Conservation (phyloP, 1,284 basidiomycete genomes). For the Ganoderma multipileum region DNA sequence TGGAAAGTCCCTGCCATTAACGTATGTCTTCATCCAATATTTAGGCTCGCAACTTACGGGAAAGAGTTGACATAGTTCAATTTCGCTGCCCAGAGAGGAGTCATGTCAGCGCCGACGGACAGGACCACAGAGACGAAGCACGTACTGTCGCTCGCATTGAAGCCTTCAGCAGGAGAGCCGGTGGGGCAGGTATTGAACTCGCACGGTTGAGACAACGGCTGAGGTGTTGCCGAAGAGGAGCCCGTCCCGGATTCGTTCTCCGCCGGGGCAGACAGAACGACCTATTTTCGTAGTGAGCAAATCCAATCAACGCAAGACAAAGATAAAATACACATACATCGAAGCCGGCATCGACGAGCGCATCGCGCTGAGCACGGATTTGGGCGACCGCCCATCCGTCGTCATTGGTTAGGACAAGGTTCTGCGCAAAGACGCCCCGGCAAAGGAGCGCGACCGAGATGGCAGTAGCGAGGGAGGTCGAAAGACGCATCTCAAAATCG, state of each 20-base stretch:
- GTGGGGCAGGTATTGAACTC: conserved; percentile 50
- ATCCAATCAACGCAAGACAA: background rate
- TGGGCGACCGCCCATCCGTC: conserved; percentile 61
- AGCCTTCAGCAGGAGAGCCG: conserved; percentile 52
- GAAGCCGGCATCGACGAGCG: conserved; percentile 48
- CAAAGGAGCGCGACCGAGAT: conserved; percentile 7
- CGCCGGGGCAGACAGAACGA: conserved; percentile 49
- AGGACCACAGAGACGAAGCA: background rate
- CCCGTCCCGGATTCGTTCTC: conserved; percentile 51
- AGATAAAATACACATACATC: conserved; percentile 41
- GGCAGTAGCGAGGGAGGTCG: conserved; percentile 7
- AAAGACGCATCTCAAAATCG: conserved; percentile 7
- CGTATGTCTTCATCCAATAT: background rate
- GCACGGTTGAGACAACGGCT: conserved; percentile 42
- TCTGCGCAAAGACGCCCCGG: conserved; percentile 15
- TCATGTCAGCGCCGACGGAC: background rate
- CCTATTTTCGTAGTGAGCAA: conserved; percentile 32
- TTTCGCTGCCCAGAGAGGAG: conserved; percentile 27
- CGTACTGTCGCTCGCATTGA: conserved; percentile 51
- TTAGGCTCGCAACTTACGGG: conserved; percentile 32
- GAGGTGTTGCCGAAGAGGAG: conserved; percentile 39
- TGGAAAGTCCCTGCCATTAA: conserved; percentile 6
- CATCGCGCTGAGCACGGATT: conserved; percentile 51
- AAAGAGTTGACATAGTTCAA: conserved; percentile 46
- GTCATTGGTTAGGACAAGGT: conserved; percentile 51